Conservation (phyloP, 371 early-diverging fungal genomes). For the Rhizomucor miehei region DNA sequence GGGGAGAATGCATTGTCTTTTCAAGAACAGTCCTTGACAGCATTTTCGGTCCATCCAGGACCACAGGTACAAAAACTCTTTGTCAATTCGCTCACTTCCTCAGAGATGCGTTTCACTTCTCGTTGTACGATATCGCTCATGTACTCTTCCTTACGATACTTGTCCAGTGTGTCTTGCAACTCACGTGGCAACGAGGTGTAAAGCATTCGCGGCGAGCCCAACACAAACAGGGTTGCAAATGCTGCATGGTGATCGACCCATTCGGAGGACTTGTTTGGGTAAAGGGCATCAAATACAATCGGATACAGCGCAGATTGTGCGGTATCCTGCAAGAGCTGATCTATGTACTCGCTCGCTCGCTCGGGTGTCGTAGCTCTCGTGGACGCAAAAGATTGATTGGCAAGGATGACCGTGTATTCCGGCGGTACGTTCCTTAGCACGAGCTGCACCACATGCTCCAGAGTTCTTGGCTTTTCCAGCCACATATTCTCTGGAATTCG, state of each 20-base stretch:
- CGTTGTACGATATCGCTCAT: slow-evolving; percentile 20
- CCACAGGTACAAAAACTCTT: slow-evolving; percentile 34
- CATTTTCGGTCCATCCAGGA: slow-evolving; percentile 12
- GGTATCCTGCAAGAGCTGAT: slow-evolving; percentile 36
- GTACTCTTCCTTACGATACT: slow-evolving; percentile 14
- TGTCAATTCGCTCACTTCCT: slow-evolving; percentile 25
- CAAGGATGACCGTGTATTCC: slow-evolving; percentile 41
- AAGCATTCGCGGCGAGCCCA: slow-evolving; percentile 30
- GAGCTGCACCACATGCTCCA: slow-evolving; percentile 41
- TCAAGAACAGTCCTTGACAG: no score
- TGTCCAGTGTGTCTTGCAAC: slow-evolving; percentile 18
- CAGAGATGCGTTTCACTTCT: slow-evolving; percentile 27
- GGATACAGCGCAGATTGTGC: slow-evolving; percentile 43
- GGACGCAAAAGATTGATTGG: slow-evolving; percentile 31
- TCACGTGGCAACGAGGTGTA: slow-evolving; percentile 33
- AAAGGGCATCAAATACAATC: slow-evolving; percentile 36
- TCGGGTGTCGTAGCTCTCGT: slow-evolving; percentile 13
- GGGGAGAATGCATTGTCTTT: no score
- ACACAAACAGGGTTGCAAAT: slow-evolving; percentile 27
- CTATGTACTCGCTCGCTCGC: slow-evolving; percentile 33
- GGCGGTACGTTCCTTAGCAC: slow-evolving; percentile 49
- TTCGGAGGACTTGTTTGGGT: slow-evolving; percentile 13
- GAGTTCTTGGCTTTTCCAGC: slow-evolving; percentile 44
- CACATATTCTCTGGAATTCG: slow-evolving; percentile 52
- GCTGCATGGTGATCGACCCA: slow-evolving; percentile 24